Evolutionary conservation across 306 rosid genomes (phyloP).

Genomic region (Prunus mume): DNA sequence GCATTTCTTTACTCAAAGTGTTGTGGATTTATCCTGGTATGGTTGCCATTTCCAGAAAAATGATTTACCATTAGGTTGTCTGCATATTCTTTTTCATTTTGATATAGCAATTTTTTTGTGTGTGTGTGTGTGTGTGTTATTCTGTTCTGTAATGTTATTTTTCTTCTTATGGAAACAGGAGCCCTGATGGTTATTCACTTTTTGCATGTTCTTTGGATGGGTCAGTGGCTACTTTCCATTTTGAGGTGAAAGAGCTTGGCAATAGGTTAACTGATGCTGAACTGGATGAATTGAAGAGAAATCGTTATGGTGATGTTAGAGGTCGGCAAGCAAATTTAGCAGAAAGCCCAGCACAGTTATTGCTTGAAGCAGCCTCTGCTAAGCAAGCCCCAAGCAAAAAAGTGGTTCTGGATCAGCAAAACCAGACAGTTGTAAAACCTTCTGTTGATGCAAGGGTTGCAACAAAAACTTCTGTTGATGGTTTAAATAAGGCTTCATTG

Average conservation of each 20-base stretch:
- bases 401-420: constrained; percentile 60
- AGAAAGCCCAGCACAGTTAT: constrained; percentile 91
- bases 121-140: neutral
- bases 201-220: constrained; percentile 99
- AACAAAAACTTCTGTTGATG: constrained; percentile 52
- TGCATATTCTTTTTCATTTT: constrained; percentile 1
- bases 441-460: constrained; percentile 36
- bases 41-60: constrained; percentile 13
- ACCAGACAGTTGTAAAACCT: constrained; percentile 48
- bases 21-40: constrained; percentile 98
- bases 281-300: constrained; percentile 84
- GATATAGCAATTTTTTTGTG: neutral
- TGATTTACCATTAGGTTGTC: neutral
- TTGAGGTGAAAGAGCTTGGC: constrained; percentile 90
- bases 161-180: constrained; percentile 59
- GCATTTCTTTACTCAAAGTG: constrained; percentile 96
- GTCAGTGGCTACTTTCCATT: constrained; percentile 83
- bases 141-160: constrained; percentile 5
- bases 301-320: constrained; percentile 89
- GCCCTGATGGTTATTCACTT: constrained; percentile 95
- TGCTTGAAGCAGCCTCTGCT: constrained; percentile 88
- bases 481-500: constrained; percentile 50
- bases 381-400: constrained; percentile 69
- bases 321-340: constrained; percentile 85
- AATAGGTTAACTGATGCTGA: constrained; percentile 71